phyloP scores from a whole-genome alignment of 495 filamentous ascomycete species.

The Podospora conica region DNA sequence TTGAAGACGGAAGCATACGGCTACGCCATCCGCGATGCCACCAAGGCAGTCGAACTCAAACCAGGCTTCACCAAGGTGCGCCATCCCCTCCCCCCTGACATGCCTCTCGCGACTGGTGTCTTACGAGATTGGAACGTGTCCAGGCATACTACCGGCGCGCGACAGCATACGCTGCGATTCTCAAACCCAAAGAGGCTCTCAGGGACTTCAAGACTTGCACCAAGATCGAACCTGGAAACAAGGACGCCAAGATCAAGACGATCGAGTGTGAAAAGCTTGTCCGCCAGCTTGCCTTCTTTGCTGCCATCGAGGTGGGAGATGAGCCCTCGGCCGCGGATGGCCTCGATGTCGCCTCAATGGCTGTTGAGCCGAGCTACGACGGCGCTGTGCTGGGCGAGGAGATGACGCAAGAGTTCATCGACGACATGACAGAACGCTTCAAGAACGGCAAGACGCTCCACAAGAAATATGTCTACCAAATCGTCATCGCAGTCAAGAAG shows the following conservation, averaged over 20 bases:
- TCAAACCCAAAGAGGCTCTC: conserved; percentile 77
- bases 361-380: conserved; percentile 78
- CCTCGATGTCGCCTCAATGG: conserved; percentile 78
- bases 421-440: conserved; percentile 94
- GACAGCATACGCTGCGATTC: conserved; percentile 80
- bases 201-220: conserved; percentile 91
- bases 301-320: conserved; percentile 89
- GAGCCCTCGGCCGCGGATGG: conserved; percentile 86
- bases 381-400: conserved; percentile 68
- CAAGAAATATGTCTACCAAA: conserved; percentile 96
- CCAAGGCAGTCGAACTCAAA: conserved; percentile 89
- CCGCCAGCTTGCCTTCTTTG: conserved; percentile 81
- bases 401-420: conserved; percentile 95
- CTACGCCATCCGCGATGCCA: conserved; percentile 84
- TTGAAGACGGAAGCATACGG: conserved; percentile 95
- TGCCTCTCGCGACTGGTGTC: neutral
- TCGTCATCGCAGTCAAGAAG: conserved; percentile 80
- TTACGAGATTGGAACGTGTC: conserved; percentile 2
- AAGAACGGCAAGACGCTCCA: conserved; percentile 92
- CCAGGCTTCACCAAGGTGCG: conserved; percentile 77
- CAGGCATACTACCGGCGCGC: conserved; percentile 95
- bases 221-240: conserved; percentile 77
- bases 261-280: conserved; percentile 91
- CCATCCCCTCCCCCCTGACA: neutral
- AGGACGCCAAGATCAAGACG: conserved; percentile 82